A percentile compares a stretch with the other conserved stretches of the same genome.
Evolutionary conservation across 495 filamentous ascomycete genomes (phyloP).

Genomic region (Penicillium lividum): DNA sequence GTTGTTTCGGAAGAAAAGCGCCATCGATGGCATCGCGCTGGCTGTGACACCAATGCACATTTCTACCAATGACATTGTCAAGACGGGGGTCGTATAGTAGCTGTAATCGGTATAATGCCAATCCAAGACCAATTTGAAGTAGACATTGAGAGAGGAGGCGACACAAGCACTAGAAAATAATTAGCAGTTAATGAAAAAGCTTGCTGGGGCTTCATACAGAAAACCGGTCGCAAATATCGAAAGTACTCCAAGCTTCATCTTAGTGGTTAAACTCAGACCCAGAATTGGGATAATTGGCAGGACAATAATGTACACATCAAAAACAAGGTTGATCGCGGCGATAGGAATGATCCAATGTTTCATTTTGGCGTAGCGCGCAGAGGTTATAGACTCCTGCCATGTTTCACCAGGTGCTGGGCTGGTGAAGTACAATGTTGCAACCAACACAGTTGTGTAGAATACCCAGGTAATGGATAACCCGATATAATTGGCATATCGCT

Average conservation of each 20-base stretch:
- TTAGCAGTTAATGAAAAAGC: background rate
- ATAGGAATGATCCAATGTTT: background rate
- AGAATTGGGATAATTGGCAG: background rate
- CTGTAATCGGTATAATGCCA: background rate
- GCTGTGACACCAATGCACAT: background rate
- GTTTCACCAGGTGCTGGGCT: background rate
- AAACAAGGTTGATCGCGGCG: background rate
- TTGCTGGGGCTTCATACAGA: background rate
- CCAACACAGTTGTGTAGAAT: background rate
- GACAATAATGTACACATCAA: background rate
- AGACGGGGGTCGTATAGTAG: background rate
- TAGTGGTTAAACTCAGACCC: background rate
- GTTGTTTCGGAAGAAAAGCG: background rate
- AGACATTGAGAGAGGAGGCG: background rate
- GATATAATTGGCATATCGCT: background rate
- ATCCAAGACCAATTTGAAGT: background rate
- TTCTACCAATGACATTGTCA: background rate
- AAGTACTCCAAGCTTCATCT: background rate
- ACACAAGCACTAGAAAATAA: background rate
- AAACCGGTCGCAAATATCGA: background rate
- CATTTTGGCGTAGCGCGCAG: background rate
- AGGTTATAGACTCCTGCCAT: background rate
- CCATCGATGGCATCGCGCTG: conserved; percentile 1
- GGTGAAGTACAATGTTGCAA: background rate
- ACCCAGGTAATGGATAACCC: background rate